phyloP scores from a whole-genome alignment of 1,284 basidiomycete species.

The Irpex sp. region DNA sequence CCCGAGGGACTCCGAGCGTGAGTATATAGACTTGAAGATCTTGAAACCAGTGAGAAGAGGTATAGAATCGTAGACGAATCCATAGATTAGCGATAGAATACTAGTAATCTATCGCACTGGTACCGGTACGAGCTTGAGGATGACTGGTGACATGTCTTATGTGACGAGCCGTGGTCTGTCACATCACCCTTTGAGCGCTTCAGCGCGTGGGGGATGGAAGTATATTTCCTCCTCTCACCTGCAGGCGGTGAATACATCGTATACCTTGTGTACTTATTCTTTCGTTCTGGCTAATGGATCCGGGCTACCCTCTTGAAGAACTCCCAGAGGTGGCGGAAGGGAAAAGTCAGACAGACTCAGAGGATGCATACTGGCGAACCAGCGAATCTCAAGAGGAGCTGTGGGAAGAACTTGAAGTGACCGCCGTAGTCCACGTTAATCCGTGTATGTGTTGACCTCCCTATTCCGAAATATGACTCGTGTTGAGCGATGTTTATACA shows the following conservation, averaged over 20 bases:
- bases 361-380: not conserved
- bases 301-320: not conserved
- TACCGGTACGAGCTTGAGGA: too few species aligned
- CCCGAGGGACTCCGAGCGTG: slow-evolving; percentile 40
- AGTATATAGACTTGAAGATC: not conserved
- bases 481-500: not conserved
- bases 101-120: too few species aligned
- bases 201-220: too few species aligned
- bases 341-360: not conserved
- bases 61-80: too few species aligned
- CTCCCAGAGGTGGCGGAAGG: not conserved
- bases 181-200: not conserved
- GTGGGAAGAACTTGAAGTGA: not conserved
- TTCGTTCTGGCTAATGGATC: not conserved
- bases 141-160: not conserved
- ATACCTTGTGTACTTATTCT: not conserved
- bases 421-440: not conserved
- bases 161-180: not conserved
- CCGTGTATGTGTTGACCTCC: not conserved
- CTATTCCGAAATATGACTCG: not conserved
- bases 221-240: not conserved
- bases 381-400: not conserved
- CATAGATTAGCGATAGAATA: too few species aligned
- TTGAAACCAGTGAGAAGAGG: too few species aligned
- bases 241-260: not conserved